A percentile compares a stretch with the other conserved stretches of the same genome.
Evolutionary conservation across 805 yeast genomes (phyloP).

Genomic region (Ogataea methylovora): DNA sequence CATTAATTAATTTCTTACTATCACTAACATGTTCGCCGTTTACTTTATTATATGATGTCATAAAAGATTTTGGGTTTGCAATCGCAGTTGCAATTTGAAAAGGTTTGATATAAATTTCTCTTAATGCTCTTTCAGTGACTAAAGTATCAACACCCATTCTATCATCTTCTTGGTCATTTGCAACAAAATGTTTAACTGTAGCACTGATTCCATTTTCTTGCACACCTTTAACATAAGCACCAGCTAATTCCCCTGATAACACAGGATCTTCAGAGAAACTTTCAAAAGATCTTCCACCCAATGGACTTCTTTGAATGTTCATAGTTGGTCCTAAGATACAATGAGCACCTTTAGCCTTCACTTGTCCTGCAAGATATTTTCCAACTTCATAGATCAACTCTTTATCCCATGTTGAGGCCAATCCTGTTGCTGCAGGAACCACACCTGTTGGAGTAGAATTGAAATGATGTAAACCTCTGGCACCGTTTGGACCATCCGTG

Average conservation of each 20-base stretch:
- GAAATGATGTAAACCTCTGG: conserved; percentile 36
- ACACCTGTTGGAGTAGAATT: conserved; percentile 35
- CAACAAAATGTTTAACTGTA: conserved; percentile 54
- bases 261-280: conserved; percentile 36
- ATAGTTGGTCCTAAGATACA: conserved; percentile 28
- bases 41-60: conserved; percentile 59
- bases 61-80: conserved; percentile 44
- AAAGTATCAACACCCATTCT: conserved; percentile 40
- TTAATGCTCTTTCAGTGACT: conserved; percentile 51
- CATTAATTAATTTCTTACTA: conserved; percentile 32
- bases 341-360: conserved; percentile 34
- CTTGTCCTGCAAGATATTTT: conserved; percentile 34
- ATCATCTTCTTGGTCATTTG: conserved; percentile 56
- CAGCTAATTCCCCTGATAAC: conserved; percentile 37
- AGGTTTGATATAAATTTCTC: conserved; percentile 59
- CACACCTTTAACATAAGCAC: conserved; percentile 46
- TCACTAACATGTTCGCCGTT: conserved; percentile 55
- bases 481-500: conserved; percentile 42
- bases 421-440: conserved; percentile 39
- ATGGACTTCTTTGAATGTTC: conserved; percentile 36
- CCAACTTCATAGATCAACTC: conserved; percentile 32
- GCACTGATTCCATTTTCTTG: conserved; percentile 45
- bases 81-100: conserved; percentile 52
- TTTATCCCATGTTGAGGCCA: conserved; percentile 37
- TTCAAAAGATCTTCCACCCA: conserved; percentile 39